Base-by-base conservation (phyloP, 495 filamentous ascomycete genomes). In the Saxispiralis lemnorum region DNA sequence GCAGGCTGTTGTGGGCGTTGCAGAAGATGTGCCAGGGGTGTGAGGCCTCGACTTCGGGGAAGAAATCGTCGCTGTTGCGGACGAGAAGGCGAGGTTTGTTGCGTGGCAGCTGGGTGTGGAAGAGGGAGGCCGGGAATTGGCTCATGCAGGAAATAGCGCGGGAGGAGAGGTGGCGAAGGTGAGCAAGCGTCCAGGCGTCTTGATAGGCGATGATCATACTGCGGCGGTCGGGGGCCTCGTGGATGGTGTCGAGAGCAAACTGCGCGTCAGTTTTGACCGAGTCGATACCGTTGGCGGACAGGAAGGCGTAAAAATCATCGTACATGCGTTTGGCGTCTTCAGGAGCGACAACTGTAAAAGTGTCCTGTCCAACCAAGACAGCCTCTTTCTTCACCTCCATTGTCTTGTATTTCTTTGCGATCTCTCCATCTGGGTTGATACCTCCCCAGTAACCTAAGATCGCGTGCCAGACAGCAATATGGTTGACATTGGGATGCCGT, bases 11-110 rank as follows among this genome's bases (percentile, higher is more conserved):
- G 59, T 95, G 81, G 1, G 88, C 84, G 55, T 96, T 96, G 46
- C 78, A 75, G 61, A 87, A 97, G 36, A 97, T 66, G 61, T 97
- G 89, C 86, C 88, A 96, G 1, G 86, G 71, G 51, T 96, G 89
- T 4, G 79, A 81, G 9, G 69, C 66, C 3, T 73, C 68, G 10
- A 83, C 68, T 35, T 83, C 72, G 0, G 89, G 89, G 58, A 85
- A 93, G 68, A 81, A 97, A 64, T 97, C 89, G 53, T 95, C 86
- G 0, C 81, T 87, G 61, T 93, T 96, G 14, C 89, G 81, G 20
- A 85, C 68, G 0, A 84, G 65, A 30, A 82, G 63, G 0, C 69
- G 59, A 0, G 81, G 79, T 38, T 75, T 75, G 57, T 80, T 81
- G 28, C 64, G 68, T 2, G 81, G 81, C 2, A 93, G 62, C 52